Base-by-base conservation (phyloP, 1,284 basidiomycete genomes). In the Cutaneotrichosporon cutaneum region DNA sequence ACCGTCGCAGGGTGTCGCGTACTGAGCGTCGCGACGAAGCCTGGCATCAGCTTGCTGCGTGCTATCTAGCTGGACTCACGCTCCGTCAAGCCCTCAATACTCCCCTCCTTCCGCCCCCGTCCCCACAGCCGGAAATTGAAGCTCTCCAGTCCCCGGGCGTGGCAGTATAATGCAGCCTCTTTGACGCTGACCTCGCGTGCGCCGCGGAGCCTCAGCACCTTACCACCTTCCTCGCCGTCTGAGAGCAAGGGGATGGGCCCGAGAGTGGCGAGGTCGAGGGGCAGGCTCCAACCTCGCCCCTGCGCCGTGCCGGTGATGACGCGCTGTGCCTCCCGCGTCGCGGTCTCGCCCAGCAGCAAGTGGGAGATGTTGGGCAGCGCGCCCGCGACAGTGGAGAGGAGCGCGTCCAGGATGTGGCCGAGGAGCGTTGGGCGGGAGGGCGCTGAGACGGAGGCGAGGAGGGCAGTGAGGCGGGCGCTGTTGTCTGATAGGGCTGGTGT, bases 1-100 rank as follows among this genome's bases (percentile, higher is more conserved):
- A 94, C 92, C 0, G 92, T 94, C 0, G 91, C 90, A 0, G 92
- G 92, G 75, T 90, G 94, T 70, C 92, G 86, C 51, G 84, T 85
- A 75, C 91, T 90, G 24, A 94, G 76, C 0, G 88, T 87, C 18
- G 88, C 81, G 63, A 94, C 90, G 73, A 94, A 94, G 72, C 88
- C 91, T 92, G 62, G 6, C 7, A 39, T 60, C 26, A 59, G 44
- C 10, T 47, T 30, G 21, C n/a, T n/a, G 3, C n/a, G 5, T 24
- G 13, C 6, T 18, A 10, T 6, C 13, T 18, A 11, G 48, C 27
- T 18, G 13, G 35, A 72, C 76, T 56, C 70, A 90, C 91, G 87
- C 83, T 88, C 87, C 1, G 90, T 93, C 58, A 92, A 72, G 4
- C 83, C 82, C 33, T 84, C 85, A 54, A 93, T 87, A n/a, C 48